phyloP scores from a whole-genome alignment of 1,139 yeast genomes.

The Saccharomyces pastorianus region DNA sequence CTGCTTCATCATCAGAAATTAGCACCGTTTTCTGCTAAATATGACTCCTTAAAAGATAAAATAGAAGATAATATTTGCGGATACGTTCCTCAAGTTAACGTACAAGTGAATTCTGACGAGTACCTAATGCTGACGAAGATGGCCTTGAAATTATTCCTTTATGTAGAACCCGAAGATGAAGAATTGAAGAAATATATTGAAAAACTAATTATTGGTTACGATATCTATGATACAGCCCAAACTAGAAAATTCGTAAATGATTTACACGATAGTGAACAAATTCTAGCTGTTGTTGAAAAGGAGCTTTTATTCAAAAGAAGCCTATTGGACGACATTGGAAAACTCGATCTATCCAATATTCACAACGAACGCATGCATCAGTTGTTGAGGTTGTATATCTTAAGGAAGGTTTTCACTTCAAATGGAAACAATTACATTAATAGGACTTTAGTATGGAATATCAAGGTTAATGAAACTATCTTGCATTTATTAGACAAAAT shows the following conservation, averaged over 20 bases:
- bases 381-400: conserved; percentile 26
- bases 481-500: conserved; percentile 61
- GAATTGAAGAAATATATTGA: conserved; percentile 53
- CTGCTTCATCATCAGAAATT: conserved; percentile 48
- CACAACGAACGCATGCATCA: conserved; percentile 28
- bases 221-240: conserved; percentile 51
- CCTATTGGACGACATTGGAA: conserved; percentile 31
- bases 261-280: conserved; percentile 51
- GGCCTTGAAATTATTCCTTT: conserved; percentile 56
- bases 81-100: conserved; percentile 61
- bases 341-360: conserved; percentile 29
- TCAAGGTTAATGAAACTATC: conserved; percentile 63
- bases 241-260: conserved; percentile 45
- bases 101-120: conserved; percentile 67
- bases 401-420: conserved; percentile 30
- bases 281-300: conserved; percentile 39
- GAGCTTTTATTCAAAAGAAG: conserved; percentile 30
- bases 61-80: conserved; percentile 42
- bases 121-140: conserved; percentile 61
- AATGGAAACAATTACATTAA: conserved; percentile 25
- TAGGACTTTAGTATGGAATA: conserved; percentile 42
- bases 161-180: conserved; percentile 55
- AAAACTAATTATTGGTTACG: conserved; percentile 61
- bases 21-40: conserved; percentile 25
- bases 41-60: conserved; percentile 28